Evolutionary conservation across 768 basidiomycete species (phyloP).

Genomic region (Rhizopogon salebrosus): DNA sequence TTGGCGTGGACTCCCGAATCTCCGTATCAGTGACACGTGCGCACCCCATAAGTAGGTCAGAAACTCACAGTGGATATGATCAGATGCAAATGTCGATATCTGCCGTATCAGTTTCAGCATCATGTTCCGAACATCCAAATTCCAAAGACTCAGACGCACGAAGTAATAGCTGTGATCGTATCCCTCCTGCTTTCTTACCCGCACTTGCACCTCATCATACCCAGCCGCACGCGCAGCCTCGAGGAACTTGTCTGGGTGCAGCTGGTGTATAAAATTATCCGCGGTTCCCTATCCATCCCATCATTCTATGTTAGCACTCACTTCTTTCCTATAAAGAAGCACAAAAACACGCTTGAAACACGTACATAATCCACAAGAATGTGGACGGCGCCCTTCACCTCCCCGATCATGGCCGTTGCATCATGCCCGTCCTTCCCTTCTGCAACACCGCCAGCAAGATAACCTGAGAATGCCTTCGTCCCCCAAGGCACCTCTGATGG

Average conservation of each 20-base stretch:
- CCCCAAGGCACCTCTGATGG: conserved; percentile 90
- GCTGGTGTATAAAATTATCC: conserved; percentile 83
- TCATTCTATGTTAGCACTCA: background rate
- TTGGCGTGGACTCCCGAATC: conserved; percentile 70
- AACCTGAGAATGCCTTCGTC: conserved; percentile 83
- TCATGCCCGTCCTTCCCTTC: conserved; percentile 78
- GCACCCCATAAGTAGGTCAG: conserved; percentile 2
- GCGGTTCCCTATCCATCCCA: conserved; percentile 52
- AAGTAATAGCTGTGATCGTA: conserved; percentile 93
- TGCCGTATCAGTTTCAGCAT: conserved; percentile 22
- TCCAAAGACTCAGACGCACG: conserved; percentile 34
- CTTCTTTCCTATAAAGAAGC: background rate
- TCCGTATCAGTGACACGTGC: conserved; percentile 9
- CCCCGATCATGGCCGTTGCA: conserved; percentile 76
- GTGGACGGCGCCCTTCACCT: conserved; percentile 57
- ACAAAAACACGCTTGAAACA: no score
- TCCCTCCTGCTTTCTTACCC: conserved; percentile 73
- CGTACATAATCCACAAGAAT: conserved; percentile 85
- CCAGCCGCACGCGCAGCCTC: conserved; percentile 72
- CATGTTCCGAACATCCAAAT: background rate
- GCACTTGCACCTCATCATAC: conserved; percentile 68
- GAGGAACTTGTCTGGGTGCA: conserved; percentile 86
- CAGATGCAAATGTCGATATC: conserved; percentile 87
- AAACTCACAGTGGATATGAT: conserved; percentile 81
- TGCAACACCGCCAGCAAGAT: conserved; percentile 68